A percentile compares a stretch with the other conserved stretches of the same genome.
Evolutionary conservation across 2,329 filamentous ascomycete species (phyloP).

Genomic region (Westerdykella ornata): DNA sequence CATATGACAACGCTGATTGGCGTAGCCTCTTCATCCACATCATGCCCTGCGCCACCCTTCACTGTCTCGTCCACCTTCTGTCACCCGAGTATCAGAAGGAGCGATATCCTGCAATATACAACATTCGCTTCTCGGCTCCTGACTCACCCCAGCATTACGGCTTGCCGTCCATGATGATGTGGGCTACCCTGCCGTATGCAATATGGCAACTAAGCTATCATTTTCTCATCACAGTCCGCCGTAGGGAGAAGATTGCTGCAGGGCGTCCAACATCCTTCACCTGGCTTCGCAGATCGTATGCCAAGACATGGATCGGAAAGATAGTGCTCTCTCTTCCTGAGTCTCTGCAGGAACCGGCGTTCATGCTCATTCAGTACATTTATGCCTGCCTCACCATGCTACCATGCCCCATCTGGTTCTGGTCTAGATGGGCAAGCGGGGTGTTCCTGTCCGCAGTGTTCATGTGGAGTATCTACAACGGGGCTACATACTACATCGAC

Average conservation of each 20-base stretch:
- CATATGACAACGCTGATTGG: conserved; percentile 7
- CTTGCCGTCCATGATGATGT: conserved; percentile 78
- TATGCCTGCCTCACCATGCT: conserved; percentile 92
- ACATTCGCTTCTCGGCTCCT: conserved; percentile 62
- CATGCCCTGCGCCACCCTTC: conserved; percentile 91
- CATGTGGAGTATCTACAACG: conserved; percentile 91
- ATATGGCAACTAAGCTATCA: conserved; percentile 92
- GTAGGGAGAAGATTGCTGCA: conserved; percentile 91
- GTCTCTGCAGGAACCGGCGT: conserved; percentile 73
- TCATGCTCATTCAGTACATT: conserved; percentile 91
- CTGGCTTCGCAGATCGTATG: conserved; percentile 88
- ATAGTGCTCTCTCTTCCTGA: conserved; percentile 73
- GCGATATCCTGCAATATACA: conserved; percentile 78
- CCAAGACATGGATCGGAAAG: conserved; percentile 81
- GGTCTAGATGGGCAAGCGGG: conserved; percentile 72
- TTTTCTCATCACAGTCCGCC: conserved; percentile 87
- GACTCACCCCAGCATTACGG: conserved; percentile 75
- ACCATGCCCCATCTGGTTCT: conserved; percentile 92
- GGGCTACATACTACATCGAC: conserved; percentile 95
- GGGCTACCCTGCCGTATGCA: conserved; percentile 88
- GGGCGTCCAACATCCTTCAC: conserved; percentile 95
- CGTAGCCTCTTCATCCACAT: conserved; percentile 91
- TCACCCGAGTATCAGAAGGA: conserved; percentile 56
- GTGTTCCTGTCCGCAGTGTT: conserved; percentile 77
- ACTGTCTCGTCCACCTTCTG: conserved; percentile 83